Conservation (phyloP, 306 rosid species). For the Urtica urens region DNA sequence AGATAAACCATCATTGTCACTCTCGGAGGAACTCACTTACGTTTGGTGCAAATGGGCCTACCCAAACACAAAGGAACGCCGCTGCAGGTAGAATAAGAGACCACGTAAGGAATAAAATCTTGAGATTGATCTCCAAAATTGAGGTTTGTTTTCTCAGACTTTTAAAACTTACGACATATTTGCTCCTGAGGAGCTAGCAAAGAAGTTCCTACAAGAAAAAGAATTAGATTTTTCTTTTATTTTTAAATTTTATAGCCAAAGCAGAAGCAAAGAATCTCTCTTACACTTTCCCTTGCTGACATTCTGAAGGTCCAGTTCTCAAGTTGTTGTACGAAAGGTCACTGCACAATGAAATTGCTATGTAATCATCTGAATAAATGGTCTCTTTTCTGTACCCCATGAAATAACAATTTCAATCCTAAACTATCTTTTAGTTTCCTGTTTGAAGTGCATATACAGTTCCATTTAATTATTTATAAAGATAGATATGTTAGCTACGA, state of each 20-base stretch:
- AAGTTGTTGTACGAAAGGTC: background rate
- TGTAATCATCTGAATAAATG: no score
- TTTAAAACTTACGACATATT: slow-evolving; percentile 3
- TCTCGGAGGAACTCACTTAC: no score
- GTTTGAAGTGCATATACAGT: no score
- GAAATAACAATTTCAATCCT: no score
- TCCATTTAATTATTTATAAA: no score
- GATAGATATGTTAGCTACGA: no score
- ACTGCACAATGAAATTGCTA: background rate
- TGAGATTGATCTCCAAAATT: background rate
- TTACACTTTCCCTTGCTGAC: background rate
- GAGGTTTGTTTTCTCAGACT: background rate
- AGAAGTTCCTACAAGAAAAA: slow-evolving; percentile 1
- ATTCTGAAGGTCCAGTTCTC: background rate
- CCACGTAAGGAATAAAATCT: background rate
- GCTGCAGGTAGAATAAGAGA: background rate
- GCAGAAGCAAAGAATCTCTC: background rate
- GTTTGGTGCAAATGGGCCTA: no score
- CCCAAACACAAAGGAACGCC: no score
- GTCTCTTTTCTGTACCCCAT: no score
- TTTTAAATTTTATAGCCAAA: background rate
- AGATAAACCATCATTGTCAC: no score
- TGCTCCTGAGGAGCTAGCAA: background rate
- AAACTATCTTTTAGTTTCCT: background rate
- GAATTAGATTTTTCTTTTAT: background rate